Base-by-base conservation (phyloP, 1,139 yeast species). In the Arxiozyma slooffiae region DNA sequence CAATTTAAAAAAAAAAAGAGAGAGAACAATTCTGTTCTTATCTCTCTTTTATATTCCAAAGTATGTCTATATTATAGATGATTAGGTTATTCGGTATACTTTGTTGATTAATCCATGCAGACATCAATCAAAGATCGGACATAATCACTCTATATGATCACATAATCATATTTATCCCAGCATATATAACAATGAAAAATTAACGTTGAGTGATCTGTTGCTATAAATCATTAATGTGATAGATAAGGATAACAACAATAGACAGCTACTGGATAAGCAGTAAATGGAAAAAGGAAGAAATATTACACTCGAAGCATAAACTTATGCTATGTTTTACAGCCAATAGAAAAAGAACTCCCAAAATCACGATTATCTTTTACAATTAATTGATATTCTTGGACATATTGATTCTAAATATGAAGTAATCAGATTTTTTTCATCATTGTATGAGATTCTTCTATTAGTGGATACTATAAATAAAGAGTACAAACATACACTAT, bases 401-500 rank as follows among this genome's bases (percentile, higher is more conserved):
- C 98, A 92, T 66, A 98, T 92, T 34, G 98, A 92, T 67, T 92
- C 92, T 66, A 72, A 97, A 50, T 87, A 95, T 8, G 98, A 92
- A 62, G 98, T 92, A 0, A 82, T 95, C 1, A 71, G 97, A 57
- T 85, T 96, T 11, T 89, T 90, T 67, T 97, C 97, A 1, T 85
- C 96, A 0, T 92, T 97, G 72, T 95, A 94, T 39, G 98, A 97
- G 14, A 97, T 97, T 0, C 69, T 92, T 47, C 67, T 92, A 44
- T 70, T 92, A 23, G 96, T 92, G 1, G 98, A 92, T 71, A 97
- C 97, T 1, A 77, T 92, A 1, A 97, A n/a, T n/a, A 92, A 63
- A 98, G 98, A 47, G 89, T 92, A 5, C 97, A 89, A 65, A 97
- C 98, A 0, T 98, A 92, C 65, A 92, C 98, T 0, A 97, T 92